phyloP scores from a whole-genome alignment of 208 protist genomes.

The Leishmania gerbilli region DNA sequence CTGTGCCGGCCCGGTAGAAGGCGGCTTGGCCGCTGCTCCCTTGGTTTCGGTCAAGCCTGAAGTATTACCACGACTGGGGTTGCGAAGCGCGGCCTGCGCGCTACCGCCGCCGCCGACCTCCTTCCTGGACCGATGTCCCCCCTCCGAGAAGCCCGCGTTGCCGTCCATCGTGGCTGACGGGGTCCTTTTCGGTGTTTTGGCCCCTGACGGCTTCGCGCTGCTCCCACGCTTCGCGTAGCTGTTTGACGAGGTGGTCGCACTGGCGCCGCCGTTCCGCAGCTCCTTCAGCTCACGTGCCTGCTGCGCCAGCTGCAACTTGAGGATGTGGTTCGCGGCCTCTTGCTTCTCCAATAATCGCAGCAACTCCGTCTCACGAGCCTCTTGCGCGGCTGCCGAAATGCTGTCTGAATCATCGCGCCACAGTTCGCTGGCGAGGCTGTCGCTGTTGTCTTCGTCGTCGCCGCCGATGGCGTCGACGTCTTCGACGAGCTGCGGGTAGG shows the following conservation, averaged over 20 bases:
- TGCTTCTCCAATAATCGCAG: constrained; percentile 50
- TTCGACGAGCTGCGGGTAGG: constrained; percentile 61
- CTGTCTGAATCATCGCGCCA: constrained; percentile 39
- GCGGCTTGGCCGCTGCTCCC: neutral
- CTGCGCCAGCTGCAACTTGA: constrained; percentile 50
- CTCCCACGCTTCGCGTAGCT: neutral
- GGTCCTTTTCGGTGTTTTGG: neutral
- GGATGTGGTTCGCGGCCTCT: constrained; percentile 54
- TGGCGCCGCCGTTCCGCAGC: constrained; percentile 15
- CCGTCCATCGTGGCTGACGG: neutral
- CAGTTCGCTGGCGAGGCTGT: constrained; percentile 29
- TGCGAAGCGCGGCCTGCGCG: neutral
- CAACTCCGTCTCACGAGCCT: constrained; percentile 44
- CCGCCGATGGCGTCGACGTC: constrained; percentile 48
- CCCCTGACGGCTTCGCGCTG: neutral
- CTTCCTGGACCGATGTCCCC: neutral
- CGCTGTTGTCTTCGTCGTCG: constrained; percentile 46
- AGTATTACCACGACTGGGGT: neutral
- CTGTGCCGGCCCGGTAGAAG: neutral
- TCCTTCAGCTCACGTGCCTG: constrained; percentile 55
- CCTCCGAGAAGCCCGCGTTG: constrained; percentile 11
- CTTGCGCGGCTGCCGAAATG: constrained; percentile 16
- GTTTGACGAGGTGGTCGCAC: neutral
- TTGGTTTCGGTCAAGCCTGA: neutral
- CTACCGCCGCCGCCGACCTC: neutral